Percentiles rank a stretch among this genome's conserved stretches.
These are phyloP conservation scores for Talaromyces rugulosus DNA, from an alignment of 2,329 filamentous ascomycete species.

Conservation along the genomic window DNA sequence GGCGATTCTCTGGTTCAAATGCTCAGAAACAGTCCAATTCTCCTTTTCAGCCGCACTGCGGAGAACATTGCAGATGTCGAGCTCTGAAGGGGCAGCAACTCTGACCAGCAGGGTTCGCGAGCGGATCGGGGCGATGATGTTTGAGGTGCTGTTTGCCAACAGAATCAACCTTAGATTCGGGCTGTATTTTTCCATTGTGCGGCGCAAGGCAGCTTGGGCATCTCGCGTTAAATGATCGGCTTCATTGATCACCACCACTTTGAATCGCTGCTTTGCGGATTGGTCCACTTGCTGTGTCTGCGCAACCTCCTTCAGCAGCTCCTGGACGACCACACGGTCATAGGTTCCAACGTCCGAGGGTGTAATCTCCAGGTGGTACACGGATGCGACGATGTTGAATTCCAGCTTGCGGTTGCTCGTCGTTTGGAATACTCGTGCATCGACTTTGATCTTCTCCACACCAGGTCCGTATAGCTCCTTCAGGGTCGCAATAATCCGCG, in stretches of 20 bases:
- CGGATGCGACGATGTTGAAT: conserved; percentile 96
- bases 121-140: conserved; percentile 97
- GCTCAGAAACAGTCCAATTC: conserved; percentile 71
- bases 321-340: conserved; percentile 92
- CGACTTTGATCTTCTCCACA: conserved; percentile 99
- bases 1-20: conserved; percentile 78
- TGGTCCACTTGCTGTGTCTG: conserved; percentile 99
- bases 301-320: conserved; percentile 93
- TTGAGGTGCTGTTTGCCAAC: conserved; percentile 91
- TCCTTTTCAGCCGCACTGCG: conserved; percentile 69
- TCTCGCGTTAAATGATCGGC: conserved; percentile 91
- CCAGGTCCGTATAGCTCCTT: conserved; percentile 94
- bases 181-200: conserved; percentile 99
- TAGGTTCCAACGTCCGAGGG: conserved; percentile 95
- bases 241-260: conserved; percentile 98
- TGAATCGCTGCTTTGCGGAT: conserved; percentile 85
- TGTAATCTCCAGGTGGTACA: conserved; percentile 98
- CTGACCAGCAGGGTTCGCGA: conserved; percentile 86
- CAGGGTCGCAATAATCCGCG: conserved; percentile 87
- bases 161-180: conserved; percentile 89
- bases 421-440: conserved; percentile 93
- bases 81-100: conserved; percentile 81
- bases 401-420: conserved; percentile 94
- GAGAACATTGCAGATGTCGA: conserved; percentile 77
- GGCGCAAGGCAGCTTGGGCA: conserved; percentile 86